Conservation (phyloP, 768 basidiomycete genomes). For the Cytidiella melzeri region DNA sequence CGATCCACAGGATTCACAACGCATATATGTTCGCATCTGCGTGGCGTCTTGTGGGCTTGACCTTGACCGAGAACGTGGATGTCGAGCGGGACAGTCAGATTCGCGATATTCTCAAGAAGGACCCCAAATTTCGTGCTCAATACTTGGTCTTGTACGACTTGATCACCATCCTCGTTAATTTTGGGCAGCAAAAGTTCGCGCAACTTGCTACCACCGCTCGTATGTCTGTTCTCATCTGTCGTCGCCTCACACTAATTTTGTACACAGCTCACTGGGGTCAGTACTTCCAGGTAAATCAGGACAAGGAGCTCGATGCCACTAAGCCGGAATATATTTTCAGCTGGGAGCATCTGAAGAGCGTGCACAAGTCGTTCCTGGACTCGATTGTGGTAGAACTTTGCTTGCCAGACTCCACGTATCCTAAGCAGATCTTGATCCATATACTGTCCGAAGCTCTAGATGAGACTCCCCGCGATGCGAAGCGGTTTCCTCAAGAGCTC, state of each 20-base stretch:
- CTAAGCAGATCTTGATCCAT: conserved; percentile 57
- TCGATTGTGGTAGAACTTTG: conserved; percentile 80
- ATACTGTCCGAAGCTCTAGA: conserved; percentile 66
- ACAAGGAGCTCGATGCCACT: conserved; percentile 31
- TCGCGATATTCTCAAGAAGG: conserved; percentile 46
- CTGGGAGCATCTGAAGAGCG: conserved; percentile 52
- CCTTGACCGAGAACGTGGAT: conserved; percentile 48
- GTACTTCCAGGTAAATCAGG: conserved; percentile 60
- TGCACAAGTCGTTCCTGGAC: conserved; percentile 74
- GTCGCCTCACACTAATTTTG: neutral
- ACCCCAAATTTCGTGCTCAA: conserved; percentile 43
- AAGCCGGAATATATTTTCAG: conserved; percentile 60
- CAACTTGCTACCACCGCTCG: conserved; percentile 65
- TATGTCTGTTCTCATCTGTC: conserved; percentile 29
- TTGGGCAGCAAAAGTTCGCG: conserved; percentile 61
- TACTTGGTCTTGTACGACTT: conserved; percentile 65
- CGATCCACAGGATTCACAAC: conserved; percentile 63
- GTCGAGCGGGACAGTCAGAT: conserved; percentile 47
- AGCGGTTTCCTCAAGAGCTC: conserved; percentile 70
- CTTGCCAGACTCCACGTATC: conserved; percentile 65
- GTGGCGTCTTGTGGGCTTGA: conserved; percentile 68
- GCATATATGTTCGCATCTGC: conserved; percentile 76
- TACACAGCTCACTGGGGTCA: conserved; percentile 60
- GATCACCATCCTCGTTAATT: conserved; percentile 50
- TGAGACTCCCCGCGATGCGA: conserved; percentile 67